phyloP scores from a whole-genome alignment of 352 stramenopile species.

The Pythium oligandrum region DNA sequence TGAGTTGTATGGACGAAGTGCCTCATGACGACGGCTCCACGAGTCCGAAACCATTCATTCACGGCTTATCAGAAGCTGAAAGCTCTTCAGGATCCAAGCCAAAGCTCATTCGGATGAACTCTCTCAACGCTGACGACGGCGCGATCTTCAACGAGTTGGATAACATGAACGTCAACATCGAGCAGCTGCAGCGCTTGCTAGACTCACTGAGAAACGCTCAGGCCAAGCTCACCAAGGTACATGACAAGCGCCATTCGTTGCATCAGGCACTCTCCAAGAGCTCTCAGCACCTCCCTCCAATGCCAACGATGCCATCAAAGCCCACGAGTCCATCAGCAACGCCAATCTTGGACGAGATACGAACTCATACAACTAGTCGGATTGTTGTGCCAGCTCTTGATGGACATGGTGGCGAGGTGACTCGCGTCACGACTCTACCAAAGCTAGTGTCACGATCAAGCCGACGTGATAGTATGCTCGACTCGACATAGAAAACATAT shows the following conservation, averaged over 20 bases:
- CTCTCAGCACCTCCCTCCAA: background rate
- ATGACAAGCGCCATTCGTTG: constrained; percentile 35
- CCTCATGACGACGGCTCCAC: constrained; percentile 7
- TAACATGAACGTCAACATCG: constrained; percentile 36
- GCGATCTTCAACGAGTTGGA: constrained; percentile 45
- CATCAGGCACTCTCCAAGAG: constrained; percentile 25
- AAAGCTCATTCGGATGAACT: constrained; percentile 29
- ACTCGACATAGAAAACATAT: too few relatives aligned
- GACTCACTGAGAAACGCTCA: constrained; percentile 32
- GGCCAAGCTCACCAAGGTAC: constrained; percentile 31
- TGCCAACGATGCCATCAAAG: too few relatives aligned
- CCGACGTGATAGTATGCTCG: too few relatives aligned
- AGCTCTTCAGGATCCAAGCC: constrained; percentile 13
- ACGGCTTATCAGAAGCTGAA: constrained; percentile 15
- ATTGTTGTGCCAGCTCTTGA: too few relatives aligned
- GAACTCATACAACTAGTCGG: too few relatives aligned
- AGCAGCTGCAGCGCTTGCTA: constrained; percentile 37
- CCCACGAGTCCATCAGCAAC: too few relatives aligned
- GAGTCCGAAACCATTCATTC: constrained; percentile 31
- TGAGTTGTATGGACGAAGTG: constrained; percentile 44
- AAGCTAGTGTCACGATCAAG: too few relatives aligned
- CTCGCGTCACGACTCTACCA: too few relatives aligned
- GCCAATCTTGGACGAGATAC: too few relatives aligned
- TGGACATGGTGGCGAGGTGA: too few relatives aligned
- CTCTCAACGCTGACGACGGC: constrained; percentile 37